Evolutionary conservation across 148 eudicot species (phyloP).

Genomic region (Rhododendron molle): DNA sequence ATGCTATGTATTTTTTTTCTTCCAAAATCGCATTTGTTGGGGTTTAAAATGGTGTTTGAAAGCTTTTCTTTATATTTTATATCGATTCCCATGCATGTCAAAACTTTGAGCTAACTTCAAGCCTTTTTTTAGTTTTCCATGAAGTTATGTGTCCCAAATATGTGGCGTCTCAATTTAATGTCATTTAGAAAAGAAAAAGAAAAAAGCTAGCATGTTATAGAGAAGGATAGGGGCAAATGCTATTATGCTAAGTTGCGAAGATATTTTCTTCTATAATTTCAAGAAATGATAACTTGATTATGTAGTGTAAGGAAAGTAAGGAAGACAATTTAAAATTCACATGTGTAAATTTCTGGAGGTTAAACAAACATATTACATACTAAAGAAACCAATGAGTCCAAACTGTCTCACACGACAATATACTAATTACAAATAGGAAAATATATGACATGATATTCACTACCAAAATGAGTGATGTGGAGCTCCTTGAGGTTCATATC

Average conservation of each 20-base stretch:
- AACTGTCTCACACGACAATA: background rate
- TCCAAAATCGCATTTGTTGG: background rate
- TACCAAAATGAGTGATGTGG: background rate
- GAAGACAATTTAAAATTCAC: background rate
- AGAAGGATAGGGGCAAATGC: background rate
- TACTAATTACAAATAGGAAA: background rate
- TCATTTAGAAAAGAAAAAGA: background rate
- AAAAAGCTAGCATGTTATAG: background rate
- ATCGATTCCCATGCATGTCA: background rate
- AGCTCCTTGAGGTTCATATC: background rate
- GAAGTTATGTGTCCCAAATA: background rate
- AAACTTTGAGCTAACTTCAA: background rate
- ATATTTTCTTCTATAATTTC: background rate
- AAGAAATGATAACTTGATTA: background rate
- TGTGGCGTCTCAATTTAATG: background rate
- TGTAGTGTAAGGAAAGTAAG: background rate
- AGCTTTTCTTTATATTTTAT: background rate
- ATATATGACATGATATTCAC: background rate
- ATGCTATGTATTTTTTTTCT: background rate
- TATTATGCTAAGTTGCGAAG: background rate
- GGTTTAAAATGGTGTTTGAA: background rate
- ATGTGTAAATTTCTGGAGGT: background rate
- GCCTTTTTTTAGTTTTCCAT: background rate
- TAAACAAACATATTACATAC: background rate
- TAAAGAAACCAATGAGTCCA: background rate